Evolutionary conservation across 768 basidiomycete genomes (phyloP).

Genomic region (Pleurotus platypus): DNA sequence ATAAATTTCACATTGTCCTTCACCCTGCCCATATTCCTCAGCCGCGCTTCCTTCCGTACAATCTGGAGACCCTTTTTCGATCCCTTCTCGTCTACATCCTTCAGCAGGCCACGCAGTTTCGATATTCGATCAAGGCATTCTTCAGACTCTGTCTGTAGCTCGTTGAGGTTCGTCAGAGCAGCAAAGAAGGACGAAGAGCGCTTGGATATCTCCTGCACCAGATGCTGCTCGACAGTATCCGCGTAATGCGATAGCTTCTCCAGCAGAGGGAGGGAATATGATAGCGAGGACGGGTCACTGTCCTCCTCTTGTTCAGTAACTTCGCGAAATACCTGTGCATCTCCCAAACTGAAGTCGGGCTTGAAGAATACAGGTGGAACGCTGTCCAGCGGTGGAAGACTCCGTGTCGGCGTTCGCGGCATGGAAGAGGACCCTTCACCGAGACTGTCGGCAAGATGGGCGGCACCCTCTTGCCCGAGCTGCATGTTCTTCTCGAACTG

Average conservation of each 20-base stretch:
- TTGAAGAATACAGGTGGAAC: constrained; percentile 85
- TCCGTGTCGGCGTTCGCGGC: constrained; percentile 27
- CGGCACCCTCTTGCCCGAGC: constrained; percentile 33
- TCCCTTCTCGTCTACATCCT: constrained; percentile 70
- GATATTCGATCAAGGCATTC: constrained; percentile 76
- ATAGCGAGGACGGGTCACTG: constrained; percentile 57
- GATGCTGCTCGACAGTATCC: constrained; percentile 92
- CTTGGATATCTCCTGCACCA: constrained; percentile 86
- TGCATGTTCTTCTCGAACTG: constrained; percentile 52
- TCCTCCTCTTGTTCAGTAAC: constrained; percentile 61
- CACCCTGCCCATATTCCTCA: constrained; percentile 58
- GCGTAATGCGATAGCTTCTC: constrained; percentile 91
- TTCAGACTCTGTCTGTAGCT: constrained; percentile 85
- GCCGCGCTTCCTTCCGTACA: constrained; percentile 59
- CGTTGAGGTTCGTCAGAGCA: constrained; percentile 90
- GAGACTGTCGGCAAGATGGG: constrained; percentile 23
- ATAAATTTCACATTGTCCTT: constrained; percentile 62
- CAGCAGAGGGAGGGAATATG: constrained; percentile 70
- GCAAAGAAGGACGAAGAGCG: constrained; percentile 95
- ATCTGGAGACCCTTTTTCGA: constrained; percentile 80
- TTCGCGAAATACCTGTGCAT: constrained; percentile 70
- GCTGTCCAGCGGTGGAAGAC: constrained; percentile 65
- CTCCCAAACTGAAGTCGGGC: constrained; percentile 72
- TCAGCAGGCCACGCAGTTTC: constrained; percentile 65
- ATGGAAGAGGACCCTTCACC: constrained; percentile 4